Evolutionary conservation across 2,329 filamentous ascomycete species (phyloP), one percentile per base, ranked within the genome.

Genomic region (Aspergillus tanneri): DNA sequence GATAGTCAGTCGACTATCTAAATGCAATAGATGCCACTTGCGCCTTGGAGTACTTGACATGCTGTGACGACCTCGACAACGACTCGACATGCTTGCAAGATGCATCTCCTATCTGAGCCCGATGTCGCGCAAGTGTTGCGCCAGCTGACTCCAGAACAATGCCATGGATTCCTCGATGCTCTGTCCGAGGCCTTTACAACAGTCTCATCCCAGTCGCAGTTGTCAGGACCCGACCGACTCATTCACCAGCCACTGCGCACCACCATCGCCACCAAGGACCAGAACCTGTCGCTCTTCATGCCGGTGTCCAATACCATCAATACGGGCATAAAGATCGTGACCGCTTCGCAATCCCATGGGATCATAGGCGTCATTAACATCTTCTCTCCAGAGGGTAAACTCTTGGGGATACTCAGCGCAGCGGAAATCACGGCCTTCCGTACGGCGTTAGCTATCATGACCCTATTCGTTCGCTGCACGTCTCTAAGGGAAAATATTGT

Each of bases 381-480:
- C 40, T 86, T 88, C 71, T 74, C 75, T 0, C 77, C 80, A 2
- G 72, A 78, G 18, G 88, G 88, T 34, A 69, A 74, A 9, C 79
- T 87, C 0, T 68, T 81, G 4, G 88, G 85, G 4, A 77, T 92
- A 47, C 71, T 93, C 28, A 86, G 89, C 59, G 87, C 88, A 12
- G 80, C 81, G 50, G 84, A 87, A 37, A 72, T 92, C 24, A 93
- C 89, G 0, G 88, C 86, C 3, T 93, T 92, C 68, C 83, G 89
- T 51, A 93, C 89, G 0, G 86, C 88, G 0, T 74, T 92, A 9
- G 83, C 83, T 1, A 86, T 85, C 3, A 81, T 85, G 45, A 83
- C 85, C 21, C 76, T 90, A 0, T 75, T 90, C 25, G 68, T 71
- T 16, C 80, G 79, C 28, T 69, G 62, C 47, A 43, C 43, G 1